phyloP scores from a whole-genome alignment of 164 flowering plant genomes.

The Taxillus chinensis region DNA sequence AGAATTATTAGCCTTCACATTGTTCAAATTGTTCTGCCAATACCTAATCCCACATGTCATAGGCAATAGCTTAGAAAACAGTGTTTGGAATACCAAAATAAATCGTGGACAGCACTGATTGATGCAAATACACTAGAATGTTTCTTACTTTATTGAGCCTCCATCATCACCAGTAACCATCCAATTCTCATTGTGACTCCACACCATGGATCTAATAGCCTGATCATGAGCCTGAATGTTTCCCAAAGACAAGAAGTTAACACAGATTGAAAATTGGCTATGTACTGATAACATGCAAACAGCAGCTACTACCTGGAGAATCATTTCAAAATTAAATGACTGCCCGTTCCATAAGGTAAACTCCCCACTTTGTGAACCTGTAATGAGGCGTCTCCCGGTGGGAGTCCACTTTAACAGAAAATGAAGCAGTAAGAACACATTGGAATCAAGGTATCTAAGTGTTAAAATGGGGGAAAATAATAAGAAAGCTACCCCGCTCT shows the following conservation, averaged over 20 bases:
- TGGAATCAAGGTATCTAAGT: background rate
- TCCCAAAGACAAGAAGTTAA: background rate
- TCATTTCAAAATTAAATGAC: conserved; percentile 98
- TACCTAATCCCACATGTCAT: conserved; percentile 39
- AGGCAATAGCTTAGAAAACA: background rate
- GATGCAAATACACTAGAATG: background rate
- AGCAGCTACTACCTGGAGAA: conserved; percentile 65
- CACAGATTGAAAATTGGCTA: too few relatives aligned
- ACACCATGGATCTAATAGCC: conserved; percentile 95
- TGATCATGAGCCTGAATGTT: conserved; percentile 89
- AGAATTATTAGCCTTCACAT: conserved; percentile 93
- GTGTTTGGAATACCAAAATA: background rate
- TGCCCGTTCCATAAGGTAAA: conserved; percentile 99
- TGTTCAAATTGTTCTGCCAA: conserved; percentile 98
- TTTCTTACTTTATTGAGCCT: conserved; percentile 78
- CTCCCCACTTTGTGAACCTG: conserved; percentile 99
- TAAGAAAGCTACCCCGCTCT: too few relatives aligned
- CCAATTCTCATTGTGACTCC: conserved; percentile 99
- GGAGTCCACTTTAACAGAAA: conserved; percentile 78
- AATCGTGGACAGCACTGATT: background rate
- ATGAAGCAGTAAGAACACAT: background rate
- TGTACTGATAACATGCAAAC: background rate
- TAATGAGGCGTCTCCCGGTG: conserved; percentile 88
- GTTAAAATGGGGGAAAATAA: too few relatives aligned
- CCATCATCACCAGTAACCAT: conserved; percentile 99